phyloP scores from a whole-genome alignment of 257 asterid genomes.

The Primulina huaijiensis region DNA sequence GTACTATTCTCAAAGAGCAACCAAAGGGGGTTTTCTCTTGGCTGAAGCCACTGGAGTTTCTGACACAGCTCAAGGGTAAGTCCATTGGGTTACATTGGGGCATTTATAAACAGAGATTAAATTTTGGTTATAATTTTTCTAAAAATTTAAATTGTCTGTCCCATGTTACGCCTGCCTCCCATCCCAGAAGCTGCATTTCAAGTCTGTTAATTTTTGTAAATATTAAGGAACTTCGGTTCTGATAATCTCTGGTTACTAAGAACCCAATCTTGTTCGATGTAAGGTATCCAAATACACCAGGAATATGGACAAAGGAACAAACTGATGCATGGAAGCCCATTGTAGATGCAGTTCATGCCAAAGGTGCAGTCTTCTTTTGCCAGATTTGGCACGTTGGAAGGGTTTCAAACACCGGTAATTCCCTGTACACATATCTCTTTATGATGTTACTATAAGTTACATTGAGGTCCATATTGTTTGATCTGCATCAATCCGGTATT shows the following conservation, averaged over 20 bases:
- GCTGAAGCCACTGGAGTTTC: slow-evolving; percentile 42
- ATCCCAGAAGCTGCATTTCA: not conserved
- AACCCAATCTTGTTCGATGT: not conserved
- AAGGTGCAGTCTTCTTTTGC: slow-evolving; percentile 46
- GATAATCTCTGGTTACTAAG: not conserved
- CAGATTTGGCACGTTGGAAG: slow-evolving; percentile 49
- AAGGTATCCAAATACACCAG: slow-evolving; percentile 39
- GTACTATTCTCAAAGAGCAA: slow-evolving; percentile 42
- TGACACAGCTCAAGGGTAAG: slow-evolving; percentile 60
- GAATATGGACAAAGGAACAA: slow-evolving; percentile 52
- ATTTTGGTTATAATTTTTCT: too few relatives aligned
- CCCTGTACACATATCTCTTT: not conserved
- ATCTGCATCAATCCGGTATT: not conserved
- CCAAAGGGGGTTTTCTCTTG: slow-evolving; percentile 39
- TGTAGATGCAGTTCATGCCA: slow-evolving; percentile 55
- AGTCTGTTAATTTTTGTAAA: not conserved
- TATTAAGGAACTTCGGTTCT: not conserved
- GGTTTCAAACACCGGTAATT: slow-evolving; percentile 42
- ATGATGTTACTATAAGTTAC: not conserved
- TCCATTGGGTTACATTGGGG: not conserved
- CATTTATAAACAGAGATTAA: not conserved
- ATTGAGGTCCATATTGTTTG: not conserved
- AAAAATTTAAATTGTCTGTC: not conserved
- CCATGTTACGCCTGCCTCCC: not conserved
- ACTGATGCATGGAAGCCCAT: slow-evolving; percentile 50